Percentiles rank a stretch among this genome's conserved stretches.
These are phyloP conservation scores for Phylloporus sp. DNA, from an alignment of 768 basidiomycete species.

Conservation along the genomic window DNA sequence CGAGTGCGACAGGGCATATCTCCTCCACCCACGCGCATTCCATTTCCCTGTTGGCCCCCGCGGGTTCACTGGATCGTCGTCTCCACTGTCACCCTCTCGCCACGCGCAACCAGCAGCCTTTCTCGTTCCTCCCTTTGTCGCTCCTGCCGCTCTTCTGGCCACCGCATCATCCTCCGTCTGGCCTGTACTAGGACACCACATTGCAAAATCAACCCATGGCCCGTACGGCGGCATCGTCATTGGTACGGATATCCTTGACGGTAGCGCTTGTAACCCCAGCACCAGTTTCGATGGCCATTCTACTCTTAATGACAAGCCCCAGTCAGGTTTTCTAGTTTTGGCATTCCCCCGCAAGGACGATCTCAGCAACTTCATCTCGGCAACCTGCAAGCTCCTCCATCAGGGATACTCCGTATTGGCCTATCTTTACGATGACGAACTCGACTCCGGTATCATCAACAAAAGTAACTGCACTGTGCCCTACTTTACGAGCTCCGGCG, in stretches of 20 bases:
- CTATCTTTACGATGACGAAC: conserved; percentile 27
- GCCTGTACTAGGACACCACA: conserved; percentile 16
- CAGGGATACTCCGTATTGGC: conserved; percentile 29
- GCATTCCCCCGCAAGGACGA: conserved; percentile 34
- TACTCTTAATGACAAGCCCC: too few species aligned
- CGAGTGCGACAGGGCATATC: conserved; percentile 29
- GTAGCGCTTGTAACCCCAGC: background rate
- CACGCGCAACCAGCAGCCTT: conserved; percentile 40
- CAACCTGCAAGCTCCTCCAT: conserved; percentile 34
- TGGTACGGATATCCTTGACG: conserved; percentile 7
- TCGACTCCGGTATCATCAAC: conserved; percentile 4
- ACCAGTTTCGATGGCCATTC: background rate
- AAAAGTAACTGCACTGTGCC: conserved; percentile 14
- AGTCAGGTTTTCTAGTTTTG: conserved; percentile 31
- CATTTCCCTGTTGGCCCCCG: conserved; percentile 40
- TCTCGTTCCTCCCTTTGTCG: conserved; percentile 58
- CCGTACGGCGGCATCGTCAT: conserved; percentile 38
- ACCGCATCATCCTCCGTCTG: conserved; percentile 19
- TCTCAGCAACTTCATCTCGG: conserved; percentile 29
- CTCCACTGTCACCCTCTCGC: conserved; percentile 31
- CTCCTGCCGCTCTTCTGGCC: conserved; percentile 31
- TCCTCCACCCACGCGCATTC: conserved; percentile 39
- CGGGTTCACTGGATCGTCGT: conserved; percentile 26
- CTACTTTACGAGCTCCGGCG: conserved; percentile 16
- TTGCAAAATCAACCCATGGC: conserved; percentile 30